phyloP scores from a whole-genome alignment of 441 rosid genomes.

The Breynia disticha region DNA sequence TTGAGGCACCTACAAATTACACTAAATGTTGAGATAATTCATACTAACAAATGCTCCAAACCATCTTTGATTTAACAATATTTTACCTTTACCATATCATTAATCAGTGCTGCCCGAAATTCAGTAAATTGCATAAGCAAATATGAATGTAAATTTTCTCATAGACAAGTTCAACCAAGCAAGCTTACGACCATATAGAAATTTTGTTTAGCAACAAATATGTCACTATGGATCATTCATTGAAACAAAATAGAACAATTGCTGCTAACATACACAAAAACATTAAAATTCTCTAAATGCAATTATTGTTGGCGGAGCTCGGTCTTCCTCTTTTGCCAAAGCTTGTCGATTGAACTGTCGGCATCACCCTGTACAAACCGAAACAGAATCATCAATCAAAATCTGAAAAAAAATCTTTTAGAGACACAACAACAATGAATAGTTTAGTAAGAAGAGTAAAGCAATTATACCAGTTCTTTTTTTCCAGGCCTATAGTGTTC shows the following conservation, averaged over 20 bases:
- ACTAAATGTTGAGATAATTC: too few relatives aligned
- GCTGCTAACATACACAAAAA: too few relatives aligned
- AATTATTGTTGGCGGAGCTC: neutral
- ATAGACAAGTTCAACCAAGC: neutral
- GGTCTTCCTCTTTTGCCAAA: neutral
- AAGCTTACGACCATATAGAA: neutral
- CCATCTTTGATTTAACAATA: too few relatives aligned
- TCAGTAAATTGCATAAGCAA: too few relatives aligned
- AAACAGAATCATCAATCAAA: neutral
- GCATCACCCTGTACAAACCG: neutral
- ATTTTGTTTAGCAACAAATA: neutral
- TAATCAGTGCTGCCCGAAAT: constrained; percentile 70
- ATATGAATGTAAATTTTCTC: too few relatives aligned
- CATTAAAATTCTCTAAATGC: neutral
- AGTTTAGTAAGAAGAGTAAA: too few relatives aligned
- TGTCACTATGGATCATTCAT: neutral
- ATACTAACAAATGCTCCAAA: too few relatives aligned
- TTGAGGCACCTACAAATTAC: constrained; percentile 68
- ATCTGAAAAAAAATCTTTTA: too few relatives aligned
- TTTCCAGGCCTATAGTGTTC: constrained; percentile 50
- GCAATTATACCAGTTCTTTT: constrained; percentile 35
- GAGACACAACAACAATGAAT: too few relatives aligned
- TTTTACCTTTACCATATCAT: constrained; percentile 91
- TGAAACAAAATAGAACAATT: neutral
- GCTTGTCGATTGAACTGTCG: neutral